Evolutionary conservation across 108 stramenopile genomes (phyloP).

Genomic region (Cyclotella kingstonii): DNA sequence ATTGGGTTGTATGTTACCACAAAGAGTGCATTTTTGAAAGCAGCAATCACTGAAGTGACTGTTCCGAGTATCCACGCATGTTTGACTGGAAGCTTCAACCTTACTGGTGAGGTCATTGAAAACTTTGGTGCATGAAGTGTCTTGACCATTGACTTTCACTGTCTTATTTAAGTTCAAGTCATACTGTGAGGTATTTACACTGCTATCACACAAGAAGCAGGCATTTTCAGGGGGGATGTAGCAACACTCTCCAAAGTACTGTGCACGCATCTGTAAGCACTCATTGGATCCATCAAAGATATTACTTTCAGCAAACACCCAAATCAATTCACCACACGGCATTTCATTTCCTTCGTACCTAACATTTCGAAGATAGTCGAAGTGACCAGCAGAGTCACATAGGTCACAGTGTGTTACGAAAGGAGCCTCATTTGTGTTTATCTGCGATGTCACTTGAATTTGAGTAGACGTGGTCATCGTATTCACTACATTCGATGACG

Average conservation of each 20-base stretch:
- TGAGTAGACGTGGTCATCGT: not conserved
- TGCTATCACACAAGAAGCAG: slow-evolving; percentile 16
- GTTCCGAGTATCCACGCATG: slow-evolving; percentile 8
- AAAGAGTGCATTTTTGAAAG: slow-evolving; percentile 30
- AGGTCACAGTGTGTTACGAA: slow-evolving; percentile 7
- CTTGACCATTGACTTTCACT: slow-evolving; percentile 7
- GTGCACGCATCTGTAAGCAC: slow-evolving; percentile 17
- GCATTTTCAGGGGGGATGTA: slow-evolving; percentile 8
- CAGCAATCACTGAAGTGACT: slow-evolving; percentile 22
- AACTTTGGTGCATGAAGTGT: slow-evolving; percentile 13
- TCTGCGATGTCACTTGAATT: not conserved
- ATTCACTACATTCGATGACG: not conserved
- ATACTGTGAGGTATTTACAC: not conserved
- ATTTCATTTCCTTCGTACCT: slow-evolving; percentile 21
- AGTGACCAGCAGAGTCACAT: slow-evolving; percentile 20
- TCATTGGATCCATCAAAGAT: slow-evolving; percentile 19
- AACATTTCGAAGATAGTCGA: slow-evolving; percentile 8
- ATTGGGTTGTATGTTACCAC: slow-evolving; percentile 16
- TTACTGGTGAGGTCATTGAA: not conserved
- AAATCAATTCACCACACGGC: slow-evolving; percentile 25
- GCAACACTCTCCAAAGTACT: slow-evolving; percentile 24
- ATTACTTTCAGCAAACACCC: slow-evolving; percentile 17
- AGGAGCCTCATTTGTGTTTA: not conserved
- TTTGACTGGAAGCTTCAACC: slow-evolving; percentile 19
- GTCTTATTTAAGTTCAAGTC: slow-evolving; percentile 2